Percentiles rank a stretch among this genome's conserved stretches.
Conservation (phyloP, 2,329 filamentous ascomycete species). For the Westerdykella ornata region DNA sequence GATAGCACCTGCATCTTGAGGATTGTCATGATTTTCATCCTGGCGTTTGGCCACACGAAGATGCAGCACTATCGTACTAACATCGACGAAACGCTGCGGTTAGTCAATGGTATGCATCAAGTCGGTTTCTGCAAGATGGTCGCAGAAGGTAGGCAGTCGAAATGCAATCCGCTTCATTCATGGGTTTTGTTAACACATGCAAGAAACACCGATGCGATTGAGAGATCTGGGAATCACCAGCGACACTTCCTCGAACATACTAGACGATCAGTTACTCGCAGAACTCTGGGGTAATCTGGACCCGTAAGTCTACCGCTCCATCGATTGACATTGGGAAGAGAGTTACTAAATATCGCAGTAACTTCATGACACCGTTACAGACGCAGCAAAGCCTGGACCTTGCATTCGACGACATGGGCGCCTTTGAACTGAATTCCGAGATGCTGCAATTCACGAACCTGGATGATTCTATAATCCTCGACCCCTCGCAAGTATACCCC, state of each 20-base stretch:
- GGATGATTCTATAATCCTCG: constrained; percentile 26
- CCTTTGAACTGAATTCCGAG: constrained; percentile 28
- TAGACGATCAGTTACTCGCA: constrained; percentile 25
- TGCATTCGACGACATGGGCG: constrained; percentile 27
- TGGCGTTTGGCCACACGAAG: constrained; percentile 29
- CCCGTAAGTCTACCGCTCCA: constrained; percentile 16
- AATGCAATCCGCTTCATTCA: too few species aligned
- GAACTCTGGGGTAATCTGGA: constrained; percentile 30
- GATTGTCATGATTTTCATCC: constrained; percentile 31
- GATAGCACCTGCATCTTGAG: constrained; percentile 33
- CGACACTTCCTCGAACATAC: constrained; percentile 7
- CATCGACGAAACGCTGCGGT: constrained; percentile 20
- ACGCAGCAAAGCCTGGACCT: constrained; percentile 30
- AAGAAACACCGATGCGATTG: constrained; percentile 28
- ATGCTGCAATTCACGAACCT: constrained; percentile 26
- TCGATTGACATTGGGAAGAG: background rate
- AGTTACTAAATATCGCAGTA: constrained; percentile 8
- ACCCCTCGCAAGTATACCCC: constrained; percentile 9
- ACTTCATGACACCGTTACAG: constrained; percentile 30
- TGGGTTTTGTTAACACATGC: too few species aligned
- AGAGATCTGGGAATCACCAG: constrained; percentile 25
- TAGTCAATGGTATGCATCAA: constrained; percentile 26
- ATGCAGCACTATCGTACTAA: constrained; percentile 21
- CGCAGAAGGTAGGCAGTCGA: constrained; percentile 7
- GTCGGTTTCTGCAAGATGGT: constrained; percentile 34